Evolutionary conservation across 108 stramenopile genomes (phyloP).

Genomic region (Nannochloropsis salina): DNA sequence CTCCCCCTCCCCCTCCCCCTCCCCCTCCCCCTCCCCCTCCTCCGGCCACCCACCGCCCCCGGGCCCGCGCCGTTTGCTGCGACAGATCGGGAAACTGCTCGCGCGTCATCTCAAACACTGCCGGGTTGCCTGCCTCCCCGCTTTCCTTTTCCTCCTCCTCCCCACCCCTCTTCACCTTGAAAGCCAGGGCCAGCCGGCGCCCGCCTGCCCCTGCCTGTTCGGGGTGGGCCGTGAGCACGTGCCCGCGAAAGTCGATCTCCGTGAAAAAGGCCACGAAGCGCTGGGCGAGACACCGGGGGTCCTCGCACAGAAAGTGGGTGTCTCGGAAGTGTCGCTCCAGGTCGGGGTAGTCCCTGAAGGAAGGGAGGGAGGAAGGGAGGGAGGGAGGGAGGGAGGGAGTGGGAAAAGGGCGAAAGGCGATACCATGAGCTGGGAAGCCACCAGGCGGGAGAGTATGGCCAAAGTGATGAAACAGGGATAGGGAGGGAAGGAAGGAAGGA

Average conservation of each 20-base stretch:
- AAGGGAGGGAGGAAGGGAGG: background rate
- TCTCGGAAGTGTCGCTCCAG: slow-evolving; percentile 48
- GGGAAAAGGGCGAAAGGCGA: background rate
- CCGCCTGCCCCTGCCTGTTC: background rate
- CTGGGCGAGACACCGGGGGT: slow-evolving; percentile 41
- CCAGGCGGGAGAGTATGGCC: background rate
- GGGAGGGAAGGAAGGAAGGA: background rate
- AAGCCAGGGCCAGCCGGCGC: background rate
- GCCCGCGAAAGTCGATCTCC: slow-evolving; percentile 47
- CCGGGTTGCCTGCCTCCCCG: slow-evolving; percentile 22
- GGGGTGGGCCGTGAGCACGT: slow-evolving; percentile 36
- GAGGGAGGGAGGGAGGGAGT: background rate
- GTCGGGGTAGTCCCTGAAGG: slow-evolving; percentile 46
- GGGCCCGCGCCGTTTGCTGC: background rate
- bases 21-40: background rate
- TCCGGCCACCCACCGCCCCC: background rate
- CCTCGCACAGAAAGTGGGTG: slow-evolving; percentile 46
- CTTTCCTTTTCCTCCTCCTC: slow-evolving; percentile 27
- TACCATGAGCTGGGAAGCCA: background rate
- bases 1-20: slow-evolving; percentile 16
- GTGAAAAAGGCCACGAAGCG: slow-evolving; percentile 52
- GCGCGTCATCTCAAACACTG: background rate
- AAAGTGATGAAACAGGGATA: background rate
- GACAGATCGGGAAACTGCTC: slow-evolving; percentile 12
- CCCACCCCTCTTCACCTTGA: background rate